These are phyloP conservation scores for Diddensiella caesifluorescens DNA, from an alignment of 805 yeast species.

Conservation along the genomic window DNA sequence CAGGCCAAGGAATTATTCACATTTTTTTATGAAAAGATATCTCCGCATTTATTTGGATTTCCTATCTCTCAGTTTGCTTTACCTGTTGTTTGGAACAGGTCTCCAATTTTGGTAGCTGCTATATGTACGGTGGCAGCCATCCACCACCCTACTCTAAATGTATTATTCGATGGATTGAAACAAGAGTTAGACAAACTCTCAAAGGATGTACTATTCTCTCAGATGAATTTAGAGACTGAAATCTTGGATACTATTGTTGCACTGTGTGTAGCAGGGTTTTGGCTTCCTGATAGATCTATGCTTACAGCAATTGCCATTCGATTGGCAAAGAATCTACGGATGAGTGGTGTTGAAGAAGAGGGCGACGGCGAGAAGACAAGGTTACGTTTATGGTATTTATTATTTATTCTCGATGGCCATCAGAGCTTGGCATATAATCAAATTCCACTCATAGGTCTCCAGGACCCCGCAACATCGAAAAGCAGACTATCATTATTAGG, in stretches of 20 bases:
- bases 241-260: slow-evolving; percentile 62
- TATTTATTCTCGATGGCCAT: slow-evolving; percentile 63
- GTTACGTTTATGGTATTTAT: slow-evolving; percentile 59
- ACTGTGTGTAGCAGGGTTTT: slow-evolving; percentile 58
- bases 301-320: slow-evolving; percentile 66
- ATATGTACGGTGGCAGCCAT: slow-evolving; percentile 58
- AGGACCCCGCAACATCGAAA: slow-evolving; percentile 41
- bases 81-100: slow-evolving; percentile 46
- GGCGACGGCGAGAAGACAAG: slow-evolving; percentile 37
- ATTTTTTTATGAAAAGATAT: slow-evolving; percentile 49
- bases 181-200: slow-evolving; percentile 29
- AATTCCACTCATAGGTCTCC: slow-evolving; percentile 46
- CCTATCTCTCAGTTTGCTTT: slow-evolving; percentile 47
- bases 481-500: slow-evolving; percentile 37
- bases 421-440: slow-evolving; percentile 58
- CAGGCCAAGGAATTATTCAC: slow-evolving; percentile 43
- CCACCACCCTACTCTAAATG: slow-evolving; percentile 43
- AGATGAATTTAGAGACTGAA: slow-evolving; percentile 35
- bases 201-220: slow-evolving; percentile 30
- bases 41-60: slow-evolving; percentile 65
- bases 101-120: slow-evolving; percentile 55
- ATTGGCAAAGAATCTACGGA: slow-evolving; percentile 50
- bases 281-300: slow-evolving; percentile 62
- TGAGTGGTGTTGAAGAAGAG: slow-evolving; percentile 30
- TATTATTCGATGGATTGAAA: slow-evolving; percentile 28